Conservation (phyloP, 306 rosid genomes). For the Inga leiocalycina region DNA sequence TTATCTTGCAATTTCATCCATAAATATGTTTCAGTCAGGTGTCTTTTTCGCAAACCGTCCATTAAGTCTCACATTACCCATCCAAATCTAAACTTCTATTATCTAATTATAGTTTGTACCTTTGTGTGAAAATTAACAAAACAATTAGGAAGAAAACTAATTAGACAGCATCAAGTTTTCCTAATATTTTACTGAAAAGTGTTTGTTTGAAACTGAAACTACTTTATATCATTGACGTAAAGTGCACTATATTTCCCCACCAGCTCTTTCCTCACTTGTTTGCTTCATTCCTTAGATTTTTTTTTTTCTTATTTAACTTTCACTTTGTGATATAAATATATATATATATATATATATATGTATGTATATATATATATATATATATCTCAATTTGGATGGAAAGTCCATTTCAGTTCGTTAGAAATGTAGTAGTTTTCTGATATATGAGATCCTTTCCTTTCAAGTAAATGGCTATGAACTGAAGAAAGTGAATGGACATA, state of each 20-base stretch:
- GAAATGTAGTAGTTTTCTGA: not conserved
- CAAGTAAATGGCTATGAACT: not conserved
- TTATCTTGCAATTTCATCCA: not conserved
- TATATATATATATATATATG: not conserved
- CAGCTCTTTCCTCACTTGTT: not conserved
- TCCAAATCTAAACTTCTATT: not conserved
- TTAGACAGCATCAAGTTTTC: not conserved
- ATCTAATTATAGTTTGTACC: not conserved
- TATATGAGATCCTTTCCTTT: not conserved
- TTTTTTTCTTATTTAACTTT: no score
- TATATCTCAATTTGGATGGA: not conserved
- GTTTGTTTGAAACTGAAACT: conserved; percentile 4
- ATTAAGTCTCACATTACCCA: not conserved
- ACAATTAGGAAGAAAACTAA: not conserved
- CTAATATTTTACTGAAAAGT: not conserved
- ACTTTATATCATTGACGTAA: not conserved
- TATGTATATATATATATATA: not conserved
- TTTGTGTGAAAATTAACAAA: not conserved
- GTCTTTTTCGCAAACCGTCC: not conserved
- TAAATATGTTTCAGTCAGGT: not conserved
- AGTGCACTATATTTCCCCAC: not conserved
- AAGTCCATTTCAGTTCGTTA: conserved; percentile 12
- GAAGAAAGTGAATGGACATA: conserved; percentile 1
- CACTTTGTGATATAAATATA: not conserved
- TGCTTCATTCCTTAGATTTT: not conserved